Evolutionary conservation across 2,329 filamentous ascomycete genomes (phyloP), one percentile per base, ranked within the genome.

Genomic region (Cordyceps javanica): DNA sequence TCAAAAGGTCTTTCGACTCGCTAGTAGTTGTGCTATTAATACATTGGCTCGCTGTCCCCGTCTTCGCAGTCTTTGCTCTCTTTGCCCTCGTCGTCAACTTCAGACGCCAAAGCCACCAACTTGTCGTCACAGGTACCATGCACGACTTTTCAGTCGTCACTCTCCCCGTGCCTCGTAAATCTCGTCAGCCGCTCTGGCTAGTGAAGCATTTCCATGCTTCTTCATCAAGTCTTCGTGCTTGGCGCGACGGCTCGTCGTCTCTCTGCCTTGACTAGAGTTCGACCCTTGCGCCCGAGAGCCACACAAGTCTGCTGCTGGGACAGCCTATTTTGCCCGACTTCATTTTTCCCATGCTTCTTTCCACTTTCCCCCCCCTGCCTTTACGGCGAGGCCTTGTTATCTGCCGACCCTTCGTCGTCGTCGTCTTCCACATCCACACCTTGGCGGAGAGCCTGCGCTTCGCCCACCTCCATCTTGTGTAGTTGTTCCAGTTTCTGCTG

Each of bases 381-480:
- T 25, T 38, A 57, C 28, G 38, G 45, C 28, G 46, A 21, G 8
- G 38, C 11, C 19, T 57, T 51, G 21, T 48, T 44, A n/a, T 57
- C 45, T 36, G 46, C n/a, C 21, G 38, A 50, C 4, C 32, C 55
- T 19, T 71, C 68, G 21, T 71, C 62, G 9, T 76, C 74, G 1
- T 74, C 72, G 1, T 73, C 68, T 2, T 74, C 72, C 2, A 69
- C 68, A 16, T 73, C 71, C 25, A 74, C 65, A 53, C 70, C 68
- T 66, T 69, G 70, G 56, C 68, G 70, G 5, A 84, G 69, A 9
- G 81, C 82, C 2, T 75, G 77, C 13, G 81, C 82, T 65, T 85
- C 82, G 58, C 77, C 79, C 2, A 82, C 77, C 62, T 85, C 82
- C 82, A 85, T 85, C 63, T 77, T 74, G 64, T 83, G 82, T 16